A percentile compares a stretch with the other conserved stretches of the same genome.
Conservation (phyloP, 75 land plant genomes). For the Chamaecyparis obtusa region DNA sequence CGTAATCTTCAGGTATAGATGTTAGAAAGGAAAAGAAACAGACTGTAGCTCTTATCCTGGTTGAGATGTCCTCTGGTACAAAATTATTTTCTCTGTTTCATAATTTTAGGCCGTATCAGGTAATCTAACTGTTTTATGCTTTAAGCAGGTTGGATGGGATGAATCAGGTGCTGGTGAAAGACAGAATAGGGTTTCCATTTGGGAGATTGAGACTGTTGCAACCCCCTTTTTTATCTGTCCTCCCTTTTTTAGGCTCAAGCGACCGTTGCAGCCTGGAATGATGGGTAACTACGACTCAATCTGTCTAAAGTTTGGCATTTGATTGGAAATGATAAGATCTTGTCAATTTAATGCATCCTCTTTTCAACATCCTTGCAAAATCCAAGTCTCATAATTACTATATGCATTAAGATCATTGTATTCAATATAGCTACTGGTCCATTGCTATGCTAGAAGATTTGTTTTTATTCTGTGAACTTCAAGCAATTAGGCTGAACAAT, state of each 20-base stretch:
- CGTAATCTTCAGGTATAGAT: conserved; percentile 68
- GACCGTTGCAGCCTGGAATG: conserved; percentile 47
- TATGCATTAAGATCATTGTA: background rate
- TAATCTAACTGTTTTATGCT: background rate
- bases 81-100: background rate
- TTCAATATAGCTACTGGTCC: background rate
- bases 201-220: conserved; percentile 98
- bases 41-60: background rate
- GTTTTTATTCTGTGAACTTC: background rate
- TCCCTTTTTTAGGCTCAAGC: conserved; percentile 61
- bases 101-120: background rate
- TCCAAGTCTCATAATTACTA: too few species aligned
- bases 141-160: conserved; percentile 95
- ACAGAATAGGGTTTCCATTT: conserved; percentile 76
- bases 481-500: background rate
- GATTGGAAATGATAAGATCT: background rate
- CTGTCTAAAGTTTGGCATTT: background rate
- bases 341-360: background rate
- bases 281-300: conserved; percentile 27
- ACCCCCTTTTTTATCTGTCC: conserved; percentile 85
- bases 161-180: conserved; percentile 88
- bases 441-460: background rate
- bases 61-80: background rate
- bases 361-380: background rate
- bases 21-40: background rate